Base-by-base conservation (phyloP, 352 stramenopile genomes). In the Globisporangium irregulare region DNA sequence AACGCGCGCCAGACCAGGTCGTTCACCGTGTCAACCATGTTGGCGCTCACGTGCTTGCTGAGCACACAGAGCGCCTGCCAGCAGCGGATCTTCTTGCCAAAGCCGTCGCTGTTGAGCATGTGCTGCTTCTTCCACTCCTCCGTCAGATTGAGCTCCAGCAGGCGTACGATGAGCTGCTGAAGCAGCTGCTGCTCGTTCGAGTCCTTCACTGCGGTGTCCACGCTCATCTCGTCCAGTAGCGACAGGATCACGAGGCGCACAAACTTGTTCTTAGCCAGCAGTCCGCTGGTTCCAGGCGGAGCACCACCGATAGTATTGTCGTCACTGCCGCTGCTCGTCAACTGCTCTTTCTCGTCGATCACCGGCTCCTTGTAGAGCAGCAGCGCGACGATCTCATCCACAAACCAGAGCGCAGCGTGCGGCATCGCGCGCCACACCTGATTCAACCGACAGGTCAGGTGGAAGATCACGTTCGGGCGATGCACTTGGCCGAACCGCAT, bases 31-130 rank as follows among this genome's bases (percentile, higher is more conserved):
- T 64, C 62, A 6, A 84, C 43, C 12, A 75, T 71, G 24, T 70
- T 64, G 8, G 62, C 72, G 1, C 53, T 67, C 27, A 89, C 73
- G 59, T 90, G 79, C 36, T 76, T 73, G 59, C 76, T 86, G 18
- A 95, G 69, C 27, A 95, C 79, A 38, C 84, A 93, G 15, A 95
- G 66, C 32, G 84, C 80, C 74, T 95, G 87, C 87, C 86, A 94
- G 34, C 81, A 87, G 22, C 87, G 84, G 27, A 95, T 55, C 29
- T 93, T 85, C 59, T 81, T 76, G 8, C 87, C 87, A 72, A 94
- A 95, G 20, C 80, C 83, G 51, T 93, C 82, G 61, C 84, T 93
- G 74, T 94, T 90, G 43, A 94, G 71, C 87, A 95, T 95, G 64
- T 93, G 84, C 64, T 89, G 85, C 74, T 87, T 91, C n/a, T 81